Base-by-base conservation (phyloP, 805 yeast genomes). In the Kluyveromyces nonfermentans region DNA sequence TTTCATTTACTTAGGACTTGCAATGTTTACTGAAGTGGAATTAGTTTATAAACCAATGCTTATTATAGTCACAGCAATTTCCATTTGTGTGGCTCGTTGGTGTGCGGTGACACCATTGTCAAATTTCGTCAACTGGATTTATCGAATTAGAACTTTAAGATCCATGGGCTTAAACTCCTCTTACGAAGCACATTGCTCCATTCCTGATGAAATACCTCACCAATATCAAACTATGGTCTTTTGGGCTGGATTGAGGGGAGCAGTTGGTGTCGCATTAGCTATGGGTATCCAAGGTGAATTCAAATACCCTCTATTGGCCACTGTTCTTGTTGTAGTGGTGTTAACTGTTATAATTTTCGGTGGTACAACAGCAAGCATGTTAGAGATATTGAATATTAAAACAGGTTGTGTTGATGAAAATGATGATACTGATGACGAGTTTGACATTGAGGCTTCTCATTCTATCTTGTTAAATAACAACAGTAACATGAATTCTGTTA, bases 231-330 rank as follows among this genome's bases (percentile, higher is more conserved):
- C 88, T 85, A 93, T 93, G 98, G 87, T 90, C 41, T 93, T 93
- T 63, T 93, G 99, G 99, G 98, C 98, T 2, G 99, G 99, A 3
- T 71, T 93, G 45, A 74, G 99, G 59, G 99, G 99, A 47, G 99
- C 99, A 1, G 99, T 93, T 31, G 99, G 99, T 51, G 99, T 93
- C 4, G 99, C 98, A 0, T 74, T 93, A 56, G 98, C 98, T 0
- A 87, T 94, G 80, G 98, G 98, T 12, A 69, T 93, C 34, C 95
- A 86, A 65, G 98, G 97, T 48, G 96, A 90, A 57, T 80, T 85
- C 44, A 90, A 89, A 50, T 80, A 82, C 59, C 80, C 96, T 0
- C 69, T 93, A 42, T 67, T 90, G 43, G 99, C 98, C 2, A 94
- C 98, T 0, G 96, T 94, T 1, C 69, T 94, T 35, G 97, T 94